Base-by-base conservation (phyloP, 208 protist genomes). In the Trypanosoma cruzi region DNA sequence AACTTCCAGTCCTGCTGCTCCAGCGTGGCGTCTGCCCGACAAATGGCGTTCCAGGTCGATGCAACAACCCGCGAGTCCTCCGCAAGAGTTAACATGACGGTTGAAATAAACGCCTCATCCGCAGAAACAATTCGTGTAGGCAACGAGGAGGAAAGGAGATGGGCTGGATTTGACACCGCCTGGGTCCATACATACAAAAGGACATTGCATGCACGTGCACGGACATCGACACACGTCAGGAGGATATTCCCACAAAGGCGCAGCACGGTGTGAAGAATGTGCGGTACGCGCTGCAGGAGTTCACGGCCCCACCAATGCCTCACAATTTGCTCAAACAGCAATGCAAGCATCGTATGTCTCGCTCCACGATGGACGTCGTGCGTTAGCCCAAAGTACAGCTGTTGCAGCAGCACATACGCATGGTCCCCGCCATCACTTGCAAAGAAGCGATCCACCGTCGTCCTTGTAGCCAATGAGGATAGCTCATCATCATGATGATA, bases 1-100 rank as follows among this genome's bases (percentile, higher is more conserved):
- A 69, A 52, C 22, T 77, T 58, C 81, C 77, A 88, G 56, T 86
- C 80, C 8, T 58, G 61, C 14, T 26, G 16, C 22, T 42, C 31
- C 28, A 88, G 61, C n/a, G 34, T 20, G 1, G 61, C 40, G 40
- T 88, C 79, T 24, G 56, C 61, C 31, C 84, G 83, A 44, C 81
- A 84, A 36, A 92, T 76, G 29, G 81, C 79, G 1, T 34, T 8
- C 86, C 86, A 92, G 10, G 83, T 88, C 0, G 83, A 81, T 10
- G 81, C 72, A 7, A 92, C 61, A 5, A 81, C 56, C 10, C 77
- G 63, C 0, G 83, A 85, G 18, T 80, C 68, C 10, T 52, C 49
- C 8, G 57, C 50, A 4, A 82, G 63, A 37, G 81, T 34, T 55
- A 82, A 61, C 69, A 87, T 65, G 26, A 78, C 62, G 20, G 71